These are phyloP conservation scores for Purpureocillium lavendulum DNA, from an alignment of 2,329 filamentous ascomycete species.

Conservation along the genomic window DNA sequence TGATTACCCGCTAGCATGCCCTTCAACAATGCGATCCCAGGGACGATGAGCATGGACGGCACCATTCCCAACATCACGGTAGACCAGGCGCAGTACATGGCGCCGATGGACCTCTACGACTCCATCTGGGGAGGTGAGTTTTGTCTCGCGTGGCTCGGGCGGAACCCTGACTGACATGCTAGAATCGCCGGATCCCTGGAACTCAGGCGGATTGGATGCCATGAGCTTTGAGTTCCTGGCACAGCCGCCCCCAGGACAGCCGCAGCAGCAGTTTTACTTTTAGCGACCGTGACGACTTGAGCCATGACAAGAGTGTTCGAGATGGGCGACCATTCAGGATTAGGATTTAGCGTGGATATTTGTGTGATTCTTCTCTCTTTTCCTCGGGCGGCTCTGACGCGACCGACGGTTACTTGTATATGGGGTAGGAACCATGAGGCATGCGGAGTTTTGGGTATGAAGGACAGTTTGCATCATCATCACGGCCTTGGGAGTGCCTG, in stretches of 20 bases:
- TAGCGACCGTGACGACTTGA: slow-evolving; percentile 14
- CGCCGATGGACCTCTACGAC: slow-evolving; percentile 60
- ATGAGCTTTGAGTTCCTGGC: slow-evolving; percentile 55
- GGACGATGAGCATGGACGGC: slow-evolving; percentile 30
- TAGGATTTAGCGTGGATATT: no score
- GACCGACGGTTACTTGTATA: no score
- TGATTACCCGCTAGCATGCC: slow-evolving; percentile 20
- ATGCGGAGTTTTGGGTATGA: no score
- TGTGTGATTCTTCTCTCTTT: no score
- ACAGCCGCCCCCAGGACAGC: slow-evolving; percentile 50
- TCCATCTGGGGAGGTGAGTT: slow-evolving; percentile 59
- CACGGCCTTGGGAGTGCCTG: no score
- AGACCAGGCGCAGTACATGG: slow-evolving; percentile 52
- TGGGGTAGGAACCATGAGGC: no score
- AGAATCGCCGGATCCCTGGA: slow-evolving; percentile 55
- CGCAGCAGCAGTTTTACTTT: slow-evolving; percentile 51
- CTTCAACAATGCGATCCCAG: slow-evolving; percentile 28
- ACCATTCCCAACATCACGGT: slow-evolving; percentile 40
- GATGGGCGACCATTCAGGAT: no score
- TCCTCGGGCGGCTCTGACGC: no score
- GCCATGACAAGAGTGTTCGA: no score
- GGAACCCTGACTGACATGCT: slow-evolving; percentile 6
- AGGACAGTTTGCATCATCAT: no score
- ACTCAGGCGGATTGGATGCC: slow-evolving; percentile 39
- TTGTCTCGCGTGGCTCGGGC: background rate